A percentile compares a stretch with the other conserved stretches of the same genome.
phyloP scores from a whole-genome alignment of 495 filamentous ascomycete genomes.

The Hypoxylon rickii region DNA sequence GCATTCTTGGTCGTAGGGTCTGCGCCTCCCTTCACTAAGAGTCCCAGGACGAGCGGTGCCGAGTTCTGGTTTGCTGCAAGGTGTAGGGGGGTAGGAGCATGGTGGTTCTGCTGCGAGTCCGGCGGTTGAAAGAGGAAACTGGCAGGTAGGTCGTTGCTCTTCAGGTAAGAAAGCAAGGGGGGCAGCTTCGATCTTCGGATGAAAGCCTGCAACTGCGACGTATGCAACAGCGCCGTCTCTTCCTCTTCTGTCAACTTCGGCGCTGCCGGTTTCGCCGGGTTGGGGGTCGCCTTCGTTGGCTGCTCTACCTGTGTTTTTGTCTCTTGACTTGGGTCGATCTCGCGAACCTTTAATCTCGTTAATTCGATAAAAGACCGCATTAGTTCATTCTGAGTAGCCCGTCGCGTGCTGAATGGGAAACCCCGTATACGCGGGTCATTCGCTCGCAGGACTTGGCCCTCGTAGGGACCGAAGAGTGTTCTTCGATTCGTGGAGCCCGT shows the following conservation, averaged over 20 bases:
- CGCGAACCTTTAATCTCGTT: conserved; percentile 81
- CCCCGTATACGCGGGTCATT: conserved; percentile 85
- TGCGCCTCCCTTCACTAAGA: conserved; percentile 74
- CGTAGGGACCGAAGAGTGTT: conserved; percentile 88
- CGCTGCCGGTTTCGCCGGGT: conserved; percentile 46
- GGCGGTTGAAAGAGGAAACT: conserved; percentile 76
- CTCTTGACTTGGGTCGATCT: conserved; percentile 63
- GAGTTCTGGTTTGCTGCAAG: conserved; percentile 79
- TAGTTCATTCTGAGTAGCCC: conserved; percentile 91
- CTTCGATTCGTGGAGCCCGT: conserved; percentile 82
- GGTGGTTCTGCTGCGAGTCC: conserved; percentile 70
- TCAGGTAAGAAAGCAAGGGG: conserved; percentile 81
- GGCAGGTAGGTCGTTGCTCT: conserved; percentile 67
- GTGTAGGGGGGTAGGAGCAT: conserved; percentile 85
- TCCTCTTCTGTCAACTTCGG: conserved; percentile 79
- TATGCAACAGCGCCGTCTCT: conserved; percentile 77
- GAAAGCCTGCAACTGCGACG: conserved; percentile 81
- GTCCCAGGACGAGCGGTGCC: conserved; percentile 70
- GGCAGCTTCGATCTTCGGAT: conserved; percentile 90
- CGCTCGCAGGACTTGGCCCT: conserved; percentile 77
- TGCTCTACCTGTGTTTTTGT: conserved; percentile 49
- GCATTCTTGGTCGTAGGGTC: conserved; percentile 74
- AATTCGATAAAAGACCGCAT: conserved; percentile 93
- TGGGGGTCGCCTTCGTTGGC: conserved; percentile 49
- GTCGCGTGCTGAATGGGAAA: conserved; percentile 93